Base-by-base conservation (phyloP, 176 grass and related monocot genomes). In the Cenchrus americanus region DNA sequence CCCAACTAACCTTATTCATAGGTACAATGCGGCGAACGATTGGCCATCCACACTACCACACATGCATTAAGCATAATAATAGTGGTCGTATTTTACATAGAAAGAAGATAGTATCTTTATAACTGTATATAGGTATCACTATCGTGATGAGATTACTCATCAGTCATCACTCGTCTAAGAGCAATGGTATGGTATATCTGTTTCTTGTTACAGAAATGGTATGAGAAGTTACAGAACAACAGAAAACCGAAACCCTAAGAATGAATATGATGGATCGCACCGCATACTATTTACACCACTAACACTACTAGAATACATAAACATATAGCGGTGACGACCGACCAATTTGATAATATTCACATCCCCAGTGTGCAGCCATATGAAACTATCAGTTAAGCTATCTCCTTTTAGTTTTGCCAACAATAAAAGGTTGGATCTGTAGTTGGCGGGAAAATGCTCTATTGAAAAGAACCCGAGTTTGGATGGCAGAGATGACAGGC, bases 391-490 rank as follows among this genome's bases (percentile, higher is more conserved):
- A 21, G 76, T 67, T 80, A 44, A n/a, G 18, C 77, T 90, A 93
- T 79, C 75, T 92, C 65, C 88, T 78, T 81, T 94, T 95, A 62
- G 85, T 94, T 92, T 95, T 95, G 41, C 89, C 87, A 27, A 80
- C 66, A 67, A 98, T 92, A 73, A 98, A 92, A 71, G 89, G 93
- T 60, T 93, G 93, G 79, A 98, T 98, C 77, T 95, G 93, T 75
- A 95, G 75, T 53, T 92, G 89, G 42, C 87, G 52, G 21, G 82
- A 93, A 66, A 95, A 95, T 64, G 96, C 96, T 64, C 84, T 90
- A 75, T 98, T 93, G 91, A 98, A 98, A 67, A 98, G 93, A 85
- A 98, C 96, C 46, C 93, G 76, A 55, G 93, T 98, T 87, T 98
- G 96, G 67, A 95, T 92, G n/a, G 89, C 93, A 32, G 96, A 98